A percentile compares a stretch with the other conserved stretches of the same genome.
phyloP scores from a whole-genome alignment of 73 alveolate genomes.

The Durusdinium trenchii region DNA sequence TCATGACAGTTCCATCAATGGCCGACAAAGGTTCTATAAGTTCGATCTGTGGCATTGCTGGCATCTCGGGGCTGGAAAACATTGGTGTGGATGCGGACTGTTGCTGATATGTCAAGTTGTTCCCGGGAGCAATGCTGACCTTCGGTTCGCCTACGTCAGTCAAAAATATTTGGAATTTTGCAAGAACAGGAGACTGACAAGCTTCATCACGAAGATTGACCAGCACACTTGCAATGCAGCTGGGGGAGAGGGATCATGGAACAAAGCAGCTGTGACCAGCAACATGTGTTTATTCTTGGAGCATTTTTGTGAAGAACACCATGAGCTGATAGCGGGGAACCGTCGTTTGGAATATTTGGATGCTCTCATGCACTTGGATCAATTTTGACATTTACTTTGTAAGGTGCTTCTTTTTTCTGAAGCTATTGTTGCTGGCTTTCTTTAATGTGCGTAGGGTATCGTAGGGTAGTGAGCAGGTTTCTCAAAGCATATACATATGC shows the following conservation, averaged over 20 bases:
- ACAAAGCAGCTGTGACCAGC: slow-evolving; percentile 19
- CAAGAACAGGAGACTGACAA: neutral
- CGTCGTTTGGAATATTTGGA: neutral
- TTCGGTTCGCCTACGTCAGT: neutral
- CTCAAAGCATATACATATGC: no score
- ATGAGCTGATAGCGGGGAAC: neutral
- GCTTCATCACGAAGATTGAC: neutral
- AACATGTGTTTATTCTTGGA: neutral
- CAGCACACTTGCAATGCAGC: neutral
- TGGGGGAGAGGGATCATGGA: neutral
- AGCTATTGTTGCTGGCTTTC: no score
- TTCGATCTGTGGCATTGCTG: neutral
- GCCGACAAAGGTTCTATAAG: neutral
- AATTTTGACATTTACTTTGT: no score
- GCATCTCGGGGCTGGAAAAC: neutral
- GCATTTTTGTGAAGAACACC: neutral
- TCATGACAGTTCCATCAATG: neutral
- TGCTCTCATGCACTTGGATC: neutral
- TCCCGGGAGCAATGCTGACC: neutral
- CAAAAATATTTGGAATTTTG: neutral
- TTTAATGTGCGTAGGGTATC: no score
- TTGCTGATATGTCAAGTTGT: neutral
- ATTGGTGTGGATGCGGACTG: neutral
- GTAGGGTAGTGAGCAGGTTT: no score
- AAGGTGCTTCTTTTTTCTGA: no score